Base-by-base conservation (phyloP, 768 basidiomycete species). In the Boletus reticulatus region DNA sequence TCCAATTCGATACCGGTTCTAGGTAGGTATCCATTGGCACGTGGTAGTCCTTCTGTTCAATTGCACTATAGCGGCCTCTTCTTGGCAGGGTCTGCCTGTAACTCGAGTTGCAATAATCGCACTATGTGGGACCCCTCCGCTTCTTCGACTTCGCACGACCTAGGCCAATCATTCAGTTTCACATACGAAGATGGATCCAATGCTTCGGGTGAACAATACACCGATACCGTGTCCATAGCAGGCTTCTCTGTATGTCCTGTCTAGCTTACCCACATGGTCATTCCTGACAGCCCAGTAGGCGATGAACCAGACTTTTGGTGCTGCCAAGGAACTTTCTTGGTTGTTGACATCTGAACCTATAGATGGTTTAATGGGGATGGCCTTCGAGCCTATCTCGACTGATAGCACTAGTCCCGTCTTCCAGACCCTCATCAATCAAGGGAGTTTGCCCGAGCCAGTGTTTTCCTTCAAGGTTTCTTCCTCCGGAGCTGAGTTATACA, bases 181-280 rank as follows among this genome's bases (percentile, higher is more conserved):
- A 0, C 16, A 6, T 81, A 72, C 55, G 76, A 73, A 16, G 75
- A 76, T 51, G 73, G 77, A 2, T 36, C 50, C 10, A 49, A 53
- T 1, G 73, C 74, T 16, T 41, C 49, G 0, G 79, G 76, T 13
- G 56, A 65, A 14, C 65, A 73, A 45, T 80, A 73, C 59, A 70
- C 51, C 11, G 80, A 82, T 49, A 55, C 37, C 1, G 50, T 64
- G 4, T 42, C 55, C 9, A 41, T 63, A 16, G 50, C 50, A 2
- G 52, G 45, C 2, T 43, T 43, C 42, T 50, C 17, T 0, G 63
- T 61, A 50, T 14, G 59, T 50, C 19, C 12, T 13, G n/a, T 13
- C 9, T n/a, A 2, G 2, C 6, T 38, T 45, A 2, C 4, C 13
- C 10, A 14, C n/a, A 4, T 27, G 17, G 13, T 22, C 14, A 5